Evolutionary conservation across 75 land plant genomes (phyloP).

Genomic region (Chamaecyparis obtusa): DNA sequence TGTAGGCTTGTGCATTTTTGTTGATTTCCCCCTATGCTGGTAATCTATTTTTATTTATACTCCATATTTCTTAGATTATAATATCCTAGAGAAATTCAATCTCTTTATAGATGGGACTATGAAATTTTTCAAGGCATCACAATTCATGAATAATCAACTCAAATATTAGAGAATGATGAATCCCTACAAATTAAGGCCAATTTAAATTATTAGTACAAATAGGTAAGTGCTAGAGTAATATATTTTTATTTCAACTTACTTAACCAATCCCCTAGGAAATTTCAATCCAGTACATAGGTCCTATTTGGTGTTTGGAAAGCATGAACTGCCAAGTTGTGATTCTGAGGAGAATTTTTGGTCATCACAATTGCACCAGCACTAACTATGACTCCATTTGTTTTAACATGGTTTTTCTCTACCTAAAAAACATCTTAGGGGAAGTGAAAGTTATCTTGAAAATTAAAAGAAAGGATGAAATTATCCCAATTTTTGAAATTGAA

Average conservation of each 20-base stretch:
- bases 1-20: too few species aligned
- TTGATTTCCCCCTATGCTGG: too few species aligned
- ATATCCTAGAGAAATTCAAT: too few species aligned
- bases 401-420: constrained; percentile 23
- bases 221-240: background rate
- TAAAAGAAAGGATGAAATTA: constrained; percentile 45
- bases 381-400: constrained; percentile 23
- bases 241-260: constrained; percentile 12
- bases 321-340: constrained; percentile 38
- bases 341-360: constrained; percentile 40
- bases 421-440: constrained; percentile 5
- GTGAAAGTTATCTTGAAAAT: constrained; percentile 8
- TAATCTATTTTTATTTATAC: too few species aligned
- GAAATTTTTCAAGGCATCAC: too few species aligned
- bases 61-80: too few species aligned
- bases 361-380: constrained; percentile 25
- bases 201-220: too few species aligned
- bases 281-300: constrained; percentile 30
- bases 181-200: too few species aligned
- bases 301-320: constrained; percentile 25
- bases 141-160: too few species aligned
- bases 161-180: too few species aligned
- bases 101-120: too few species aligned
- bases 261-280: constrained; percentile 34
- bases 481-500: constrained; percentile 25